Percentiles rank a stretch among this genome's conserved stretches.
phyloP scores from a whole-genome alignment of 257 asterid genomes.

The Penstemon barbatus region DNA sequence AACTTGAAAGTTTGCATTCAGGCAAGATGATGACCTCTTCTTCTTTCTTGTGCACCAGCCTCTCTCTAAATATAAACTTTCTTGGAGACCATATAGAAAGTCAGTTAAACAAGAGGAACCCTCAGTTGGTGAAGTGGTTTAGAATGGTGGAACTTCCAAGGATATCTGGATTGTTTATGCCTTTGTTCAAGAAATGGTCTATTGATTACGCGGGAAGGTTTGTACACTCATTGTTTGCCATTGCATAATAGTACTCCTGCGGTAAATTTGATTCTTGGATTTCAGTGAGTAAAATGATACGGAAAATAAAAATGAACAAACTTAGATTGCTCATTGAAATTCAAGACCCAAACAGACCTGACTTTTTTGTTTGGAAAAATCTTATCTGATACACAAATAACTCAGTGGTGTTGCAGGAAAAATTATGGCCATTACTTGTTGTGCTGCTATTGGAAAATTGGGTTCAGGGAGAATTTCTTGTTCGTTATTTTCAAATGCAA shows the following conservation, averaged over 20 bases:
- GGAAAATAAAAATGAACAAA: too few relatives aligned
- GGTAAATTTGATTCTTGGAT: not conserved
- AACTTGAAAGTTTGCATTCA: conserved; percentile 4
- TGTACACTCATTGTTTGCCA: conserved; percentile 8
- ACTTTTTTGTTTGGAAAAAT: conserved; percentile 14
- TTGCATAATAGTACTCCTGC: not conserved
- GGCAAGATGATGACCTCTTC: conserved; percentile 28
- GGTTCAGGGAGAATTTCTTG: conserved; percentile 45
- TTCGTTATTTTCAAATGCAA: conserved; percentile 40
- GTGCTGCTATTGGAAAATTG: conserved; percentile 59
- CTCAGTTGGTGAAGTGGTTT: conserved; percentile 66
- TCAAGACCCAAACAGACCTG: not conserved
- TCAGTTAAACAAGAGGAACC: conserved; percentile 51
- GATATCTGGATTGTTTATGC: conserved; percentile 55
- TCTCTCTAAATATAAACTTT: conserved; percentile 48
- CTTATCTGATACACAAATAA: conserved; percentile 30
- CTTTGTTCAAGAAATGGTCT: conserved; percentile 83
- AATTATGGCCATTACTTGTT: conserved; percentile 66
- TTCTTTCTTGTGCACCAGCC: conserved; percentile 45
- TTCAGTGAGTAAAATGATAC: not conserved
- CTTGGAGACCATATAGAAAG: conserved; percentile 56
- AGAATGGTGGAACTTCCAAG: conserved; percentile 64
- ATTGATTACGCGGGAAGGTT: conserved; percentile 83
- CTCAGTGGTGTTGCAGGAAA: conserved; percentile 93
- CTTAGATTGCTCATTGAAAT: too few relatives aligned